These are phyloP conservation scores for Pseudopithomyces maydicus DNA, from an alignment of 2,329 filamentous ascomycete species.

Conservation along the genomic window DNA sequence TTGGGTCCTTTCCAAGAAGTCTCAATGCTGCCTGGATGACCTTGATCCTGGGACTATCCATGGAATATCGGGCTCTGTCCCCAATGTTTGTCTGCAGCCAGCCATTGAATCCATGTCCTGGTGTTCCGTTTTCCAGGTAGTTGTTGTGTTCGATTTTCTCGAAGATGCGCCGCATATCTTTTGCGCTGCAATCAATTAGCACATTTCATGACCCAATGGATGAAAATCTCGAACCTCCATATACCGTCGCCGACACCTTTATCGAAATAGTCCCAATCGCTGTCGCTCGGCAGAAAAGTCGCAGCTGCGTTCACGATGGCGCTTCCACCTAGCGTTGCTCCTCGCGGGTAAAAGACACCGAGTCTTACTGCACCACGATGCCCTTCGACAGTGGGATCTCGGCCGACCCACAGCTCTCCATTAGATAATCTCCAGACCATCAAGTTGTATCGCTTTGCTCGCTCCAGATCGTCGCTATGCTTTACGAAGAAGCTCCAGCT, in stretches of 20 bases:
- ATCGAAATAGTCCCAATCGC: constrained; percentile 63
- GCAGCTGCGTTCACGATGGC: constrained; percentile 64
- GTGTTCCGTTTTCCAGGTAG: constrained; percentile 18
- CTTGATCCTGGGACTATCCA: constrained; percentile 9
- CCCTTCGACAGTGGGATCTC: not conserved
- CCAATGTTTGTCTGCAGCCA: constrained; percentile 10
- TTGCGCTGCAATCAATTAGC: no score
- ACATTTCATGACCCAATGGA: not conserved
- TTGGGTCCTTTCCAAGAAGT: constrained; percentile 19
- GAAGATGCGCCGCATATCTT: no score
- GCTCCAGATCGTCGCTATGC: constrained; percentile 9
- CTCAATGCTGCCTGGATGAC: constrained; percentile 19
- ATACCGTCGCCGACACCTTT: constrained; percentile 49
- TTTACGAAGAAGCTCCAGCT: constrained; percentile 16
- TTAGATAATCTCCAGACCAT: constrained; percentile 9
- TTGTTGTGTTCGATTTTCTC: no score
- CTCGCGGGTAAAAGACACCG: constrained; percentile 17
- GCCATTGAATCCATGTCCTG: constrained; percentile 19
- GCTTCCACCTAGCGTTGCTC: constrained; percentile 17
- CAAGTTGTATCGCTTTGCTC: constrained; percentile 12
- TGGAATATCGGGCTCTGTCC: not conserved
- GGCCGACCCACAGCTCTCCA: constrained; percentile 9
- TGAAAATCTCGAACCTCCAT: constrained; percentile 51
- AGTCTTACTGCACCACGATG: constrained; percentile 53
- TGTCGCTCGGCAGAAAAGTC: constrained; percentile 58